Evolutionary conservation across 2,329 filamentous ascomycete species (phyloP).

Genomic region (Diaporthe vexans): DNA sequence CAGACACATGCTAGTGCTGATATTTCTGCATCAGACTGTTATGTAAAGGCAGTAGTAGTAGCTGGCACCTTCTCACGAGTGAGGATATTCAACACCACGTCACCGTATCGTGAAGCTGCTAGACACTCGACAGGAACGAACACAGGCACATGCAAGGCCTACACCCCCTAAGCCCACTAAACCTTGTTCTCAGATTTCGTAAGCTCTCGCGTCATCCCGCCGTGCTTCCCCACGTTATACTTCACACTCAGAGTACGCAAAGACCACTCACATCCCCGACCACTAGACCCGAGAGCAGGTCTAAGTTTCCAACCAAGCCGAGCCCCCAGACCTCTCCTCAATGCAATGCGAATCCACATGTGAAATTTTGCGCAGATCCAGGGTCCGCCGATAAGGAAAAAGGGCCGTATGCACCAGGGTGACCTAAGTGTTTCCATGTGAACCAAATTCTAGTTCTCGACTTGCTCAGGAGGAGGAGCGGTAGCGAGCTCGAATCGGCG

Average conservation of each 20-base stretch:
- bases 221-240: neutral
- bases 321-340: neutral
- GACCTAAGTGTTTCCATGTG: neutral
- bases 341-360: neutral
- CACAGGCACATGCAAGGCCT: neutral
- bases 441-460: neutral
- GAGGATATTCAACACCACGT: neutral
- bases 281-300: neutral
- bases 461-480: neutral
- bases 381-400: neutral
- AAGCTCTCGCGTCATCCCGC: constrained; percentile 16
- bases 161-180: neutral
- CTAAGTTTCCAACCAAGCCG: constrained; percentile 16
- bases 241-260: neutral
- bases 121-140: neutral
- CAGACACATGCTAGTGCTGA: no score
- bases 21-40: neutral
- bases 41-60: neutral
- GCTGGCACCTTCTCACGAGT: neutral
- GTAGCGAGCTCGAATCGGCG: neutral
- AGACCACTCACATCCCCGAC: constrained; percentile 3
- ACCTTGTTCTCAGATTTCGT: neutral
- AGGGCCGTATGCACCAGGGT: neutral
- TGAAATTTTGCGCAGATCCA: neutral
- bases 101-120: no score